Evolutionary conservation across 352 stramenopile genomes (phyloP).

Genomic region (Phytopythium boreale): DNA sequence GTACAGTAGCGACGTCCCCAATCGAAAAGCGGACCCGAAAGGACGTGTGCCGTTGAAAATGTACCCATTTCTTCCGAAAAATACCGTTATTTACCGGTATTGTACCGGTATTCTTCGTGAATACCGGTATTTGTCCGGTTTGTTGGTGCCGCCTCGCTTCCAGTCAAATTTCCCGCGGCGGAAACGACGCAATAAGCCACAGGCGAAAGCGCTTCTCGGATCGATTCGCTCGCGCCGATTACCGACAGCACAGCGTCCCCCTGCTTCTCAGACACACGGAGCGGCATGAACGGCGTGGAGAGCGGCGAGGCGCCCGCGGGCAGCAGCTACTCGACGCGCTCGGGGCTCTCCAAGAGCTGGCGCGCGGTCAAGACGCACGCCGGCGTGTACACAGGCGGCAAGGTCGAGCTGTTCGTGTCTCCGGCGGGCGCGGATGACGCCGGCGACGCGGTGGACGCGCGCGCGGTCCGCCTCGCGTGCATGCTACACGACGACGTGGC

Average conservation of each 20-base stretch:
- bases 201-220: too few relatives aligned
- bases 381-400: slow-evolving; percentile 82
- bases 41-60: not conserved
- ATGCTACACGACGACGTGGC: slow-evolving; percentile 85
- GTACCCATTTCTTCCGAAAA: not conserved
- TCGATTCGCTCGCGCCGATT: too few relatives aligned
- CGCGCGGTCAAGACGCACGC: slow-evolving; percentile 71
- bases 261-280: slow-evolving; percentile 2
- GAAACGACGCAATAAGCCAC: slow-evolving; percentile 12
- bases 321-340: slow-evolving; percentile 59
- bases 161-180: slow-evolving; percentile 26
- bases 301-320: slow-evolving; percentile 5
- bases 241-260: too few relatives aligned
- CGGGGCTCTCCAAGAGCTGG: slow-evolving; percentile 78
- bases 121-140: not conserved
- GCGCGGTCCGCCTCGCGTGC: slow-evolving; percentile 46
- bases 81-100: not conserved
- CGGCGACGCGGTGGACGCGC: slow-evolving; percentile 10
- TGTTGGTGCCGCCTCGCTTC: slow-evolving; percentile 7
- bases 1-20: too few relatives aligned
- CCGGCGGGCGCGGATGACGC: slow-evolving; percentile 13
- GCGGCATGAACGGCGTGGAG: slow-evolving; percentile 8
- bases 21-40: too few relatives aligned
- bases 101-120: not conserved
- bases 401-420: slow-evolving; percentile 57